Percentiles rank a stretch among this genome's conserved stretches.
Evolutionary conservation across 129 eudicot species (phyloP).

Genomic region (Erigeron canadensis): DNA sequence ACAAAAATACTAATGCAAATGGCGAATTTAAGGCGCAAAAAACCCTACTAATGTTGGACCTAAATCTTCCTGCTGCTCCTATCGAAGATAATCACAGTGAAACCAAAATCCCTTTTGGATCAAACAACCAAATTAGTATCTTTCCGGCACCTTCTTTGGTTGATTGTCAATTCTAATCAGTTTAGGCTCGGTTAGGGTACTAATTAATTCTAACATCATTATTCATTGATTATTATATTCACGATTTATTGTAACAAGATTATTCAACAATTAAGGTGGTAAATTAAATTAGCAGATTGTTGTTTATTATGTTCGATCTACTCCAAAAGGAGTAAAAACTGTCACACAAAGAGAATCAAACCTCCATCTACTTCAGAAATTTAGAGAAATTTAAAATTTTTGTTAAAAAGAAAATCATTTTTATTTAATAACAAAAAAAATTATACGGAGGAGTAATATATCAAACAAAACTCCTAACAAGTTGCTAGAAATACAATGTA

Average conservation of each 20-base stretch:
- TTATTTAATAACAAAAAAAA: too few species aligned
- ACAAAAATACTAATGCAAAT: neutral
- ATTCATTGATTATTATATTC: slow-evolving; percentile 15
- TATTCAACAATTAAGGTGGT: slow-evolving; percentile 14
- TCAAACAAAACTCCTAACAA: too few species aligned
- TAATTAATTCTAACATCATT: slow-evolving; percentile 24
- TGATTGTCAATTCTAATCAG: slow-evolving; percentile 52
- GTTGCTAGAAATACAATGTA: too few species aligned
- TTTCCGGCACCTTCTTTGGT: slow-evolving; percentile 57
- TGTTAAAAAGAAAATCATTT: too few species aligned
- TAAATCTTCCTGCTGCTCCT: slow-evolving; percentile 71
- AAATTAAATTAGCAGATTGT: neutral
- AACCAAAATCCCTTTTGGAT: slow-evolving; percentile 37
- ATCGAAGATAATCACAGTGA: slow-evolving; percentile 49
- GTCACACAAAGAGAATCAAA: too few species aligned
- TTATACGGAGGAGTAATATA: too few species aligned
- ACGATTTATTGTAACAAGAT: slow-evolving; percentile 15
- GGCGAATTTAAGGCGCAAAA: slow-evolving; percentile 40
- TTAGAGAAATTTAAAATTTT: too few species aligned
- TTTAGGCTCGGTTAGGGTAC: neutral
- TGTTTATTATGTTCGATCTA: neutral
- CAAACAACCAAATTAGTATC: slow-evolving; percentile 52
- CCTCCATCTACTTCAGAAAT: neutral
- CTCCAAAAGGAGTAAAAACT: neutral
- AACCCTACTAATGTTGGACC: slow-evolving; percentile 44